Percentiles rank a stretch among this genome's conserved stretches.
Conservation (phyloP, 345 rosid genomes). For the Xanthoceras sorbifolium region DNA sequence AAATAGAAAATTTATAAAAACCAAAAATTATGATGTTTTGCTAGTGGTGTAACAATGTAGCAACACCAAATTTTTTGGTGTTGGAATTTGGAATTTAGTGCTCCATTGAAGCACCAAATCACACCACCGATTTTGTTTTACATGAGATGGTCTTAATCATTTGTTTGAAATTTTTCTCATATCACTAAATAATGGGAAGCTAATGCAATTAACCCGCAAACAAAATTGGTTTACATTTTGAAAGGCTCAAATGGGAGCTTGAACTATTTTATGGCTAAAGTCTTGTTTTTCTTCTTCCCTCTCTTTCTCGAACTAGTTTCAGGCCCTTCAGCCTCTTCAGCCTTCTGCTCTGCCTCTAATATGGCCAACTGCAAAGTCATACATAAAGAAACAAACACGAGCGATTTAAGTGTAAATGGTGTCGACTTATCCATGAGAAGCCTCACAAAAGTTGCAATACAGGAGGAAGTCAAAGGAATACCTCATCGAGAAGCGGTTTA, state of each 20-base stretch:
- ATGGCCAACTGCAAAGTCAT: constrained; percentile 54
- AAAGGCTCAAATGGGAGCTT: background rate
- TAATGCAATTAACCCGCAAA: background rate
- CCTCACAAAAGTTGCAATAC: background rate
- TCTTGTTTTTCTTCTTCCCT: constrained; percentile 62
- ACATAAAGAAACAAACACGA: background rate
- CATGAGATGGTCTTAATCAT: too few species aligned
- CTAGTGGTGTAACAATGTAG: too few species aligned
- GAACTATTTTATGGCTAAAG: constrained; percentile 12
- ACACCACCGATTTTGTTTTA: too few species aligned
- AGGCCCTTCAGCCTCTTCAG: constrained; percentile 81
- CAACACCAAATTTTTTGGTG: too few species aligned
- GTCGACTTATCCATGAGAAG: background rate
- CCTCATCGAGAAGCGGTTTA: constrained; percentile 94
- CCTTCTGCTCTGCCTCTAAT: constrained; percentile 93
- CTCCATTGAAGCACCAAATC: too few species aligned
- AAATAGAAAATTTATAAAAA: too few species aligned
- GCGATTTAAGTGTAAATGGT: background rate
- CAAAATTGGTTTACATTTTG: background rate
- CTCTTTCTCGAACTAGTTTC: constrained; percentile 71
- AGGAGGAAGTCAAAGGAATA: constrained; percentile 27
- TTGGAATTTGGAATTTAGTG: too few species aligned
- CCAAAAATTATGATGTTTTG: too few species aligned
- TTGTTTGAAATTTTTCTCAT: too few species aligned
- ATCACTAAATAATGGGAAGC: too few species aligned